A percentile compares a stretch with the other conserved stretches of the same genome.
Conservation (phyloP, 2,329 filamentous ascomycete species). For the Sphaerostilbella broomeana region DNA sequence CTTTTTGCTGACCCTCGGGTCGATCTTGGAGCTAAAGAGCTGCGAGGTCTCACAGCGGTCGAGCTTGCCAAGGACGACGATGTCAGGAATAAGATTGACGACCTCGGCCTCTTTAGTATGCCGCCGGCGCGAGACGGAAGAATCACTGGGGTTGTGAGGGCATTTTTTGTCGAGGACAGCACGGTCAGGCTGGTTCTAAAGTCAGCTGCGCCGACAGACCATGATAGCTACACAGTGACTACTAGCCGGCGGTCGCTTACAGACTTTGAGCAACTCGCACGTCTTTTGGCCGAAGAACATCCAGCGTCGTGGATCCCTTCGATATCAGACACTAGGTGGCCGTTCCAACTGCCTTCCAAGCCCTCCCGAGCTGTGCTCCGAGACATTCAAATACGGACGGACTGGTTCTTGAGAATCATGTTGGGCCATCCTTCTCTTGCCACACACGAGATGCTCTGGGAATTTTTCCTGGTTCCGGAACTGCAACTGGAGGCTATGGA, state of each 20-base stretch:
- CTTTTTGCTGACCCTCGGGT: slow-evolving; percentile 84
- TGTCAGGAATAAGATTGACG: slow-evolving; percentile 91
- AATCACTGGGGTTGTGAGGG: slow-evolving; percentile 86
- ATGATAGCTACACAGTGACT: slow-evolving; percentile 83
- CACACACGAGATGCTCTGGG: slow-evolving; percentile 96
- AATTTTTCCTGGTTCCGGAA: slow-evolving; percentile 96
- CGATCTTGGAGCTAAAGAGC: slow-evolving; percentile 75
- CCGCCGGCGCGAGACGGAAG: slow-evolving; percentile 66
- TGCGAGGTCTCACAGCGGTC: slow-evolving; percentile 84
- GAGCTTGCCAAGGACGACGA: slow-evolving; percentile 98
- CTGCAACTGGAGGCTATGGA: slow-evolving; percentile 86
- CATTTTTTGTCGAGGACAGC: slow-evolving; percentile 95
- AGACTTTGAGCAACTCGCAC: slow-evolving; percentile 87
- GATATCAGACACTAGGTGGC: slow-evolving; percentile 69
- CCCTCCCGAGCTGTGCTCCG: slow-evolving; percentile 81
- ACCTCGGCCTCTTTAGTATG: slow-evolving; percentile 77
- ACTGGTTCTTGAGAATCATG: slow-evolving; percentile 82
- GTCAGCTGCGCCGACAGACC: slow-evolving; percentile 77
- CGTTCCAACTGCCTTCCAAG: slow-evolving; percentile 88
- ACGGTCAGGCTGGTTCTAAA: slow-evolving; percentile 90
- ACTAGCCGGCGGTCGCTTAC: slow-evolving; percentile 81
- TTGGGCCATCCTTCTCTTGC: slow-evolving; percentile 86
- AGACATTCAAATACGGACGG: slow-evolving; percentile 78
- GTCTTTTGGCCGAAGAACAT: slow-evolving; percentile 78
- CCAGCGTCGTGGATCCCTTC: slow-evolving; percentile 92